Conservation (phyloP, 2,329 filamentous ascomycete species). For the Akanthomyces lecanii region DNA sequence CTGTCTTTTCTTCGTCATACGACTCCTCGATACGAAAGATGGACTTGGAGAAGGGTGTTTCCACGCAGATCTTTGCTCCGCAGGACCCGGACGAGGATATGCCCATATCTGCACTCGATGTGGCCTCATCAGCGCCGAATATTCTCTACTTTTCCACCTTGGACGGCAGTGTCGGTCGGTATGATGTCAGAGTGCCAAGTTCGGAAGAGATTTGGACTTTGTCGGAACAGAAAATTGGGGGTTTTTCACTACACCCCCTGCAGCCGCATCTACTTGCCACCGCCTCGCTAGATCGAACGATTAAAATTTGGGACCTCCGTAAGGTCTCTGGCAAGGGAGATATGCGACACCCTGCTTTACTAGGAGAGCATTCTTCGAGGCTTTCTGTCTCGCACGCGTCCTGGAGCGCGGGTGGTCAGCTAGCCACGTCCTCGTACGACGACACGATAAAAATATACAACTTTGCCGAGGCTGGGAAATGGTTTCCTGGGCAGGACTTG, state of each 20-base stretch:
- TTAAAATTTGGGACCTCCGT: slow-evolving; percentile 90
- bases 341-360: slow-evolving; percentile 57
- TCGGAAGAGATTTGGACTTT: slow-evolving; percentile 66
- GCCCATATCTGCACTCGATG: slow-evolving; percentile 79
- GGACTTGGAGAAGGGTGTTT: slow-evolving; percentile 75
- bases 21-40: slow-evolving; percentile 87
- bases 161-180: slow-evolving; percentile 71
- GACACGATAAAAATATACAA: slow-evolving; percentile 93
- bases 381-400: slow-evolving; percentile 90
- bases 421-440: slow-evolving; percentile 92
- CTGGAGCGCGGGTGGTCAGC: slow-evolving; percentile 77
- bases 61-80: slow-evolving; percentile 77
- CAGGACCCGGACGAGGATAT: slow-evolving; percentile 64
- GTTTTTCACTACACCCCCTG: slow-evolving; percentile 78
- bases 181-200: slow-evolving; percentile 65
- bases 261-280: slow-evolving; percentile 82
- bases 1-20: slow-evolving; percentile 82
- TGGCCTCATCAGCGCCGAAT: slow-evolving; percentile 66
- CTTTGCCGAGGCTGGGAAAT: slow-evolving; percentile 58
- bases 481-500: slow-evolving; percentile 56
- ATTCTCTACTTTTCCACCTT: slow-evolving; percentile 84
- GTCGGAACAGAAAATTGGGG: slow-evolving; percentile 91
- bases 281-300: slow-evolving; percentile 79
- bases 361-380: slow-evolving; percentile 78
- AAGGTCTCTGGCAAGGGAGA: slow-evolving; percentile 66